A percentile compares a stretch with the other conserved stretches of the same genome.
These are phyloP conservation scores for Zygosaccharomyces pseudobailii DNA, from an alignment of 1,139 yeast species.

Conservation along the genomic window DNA sequence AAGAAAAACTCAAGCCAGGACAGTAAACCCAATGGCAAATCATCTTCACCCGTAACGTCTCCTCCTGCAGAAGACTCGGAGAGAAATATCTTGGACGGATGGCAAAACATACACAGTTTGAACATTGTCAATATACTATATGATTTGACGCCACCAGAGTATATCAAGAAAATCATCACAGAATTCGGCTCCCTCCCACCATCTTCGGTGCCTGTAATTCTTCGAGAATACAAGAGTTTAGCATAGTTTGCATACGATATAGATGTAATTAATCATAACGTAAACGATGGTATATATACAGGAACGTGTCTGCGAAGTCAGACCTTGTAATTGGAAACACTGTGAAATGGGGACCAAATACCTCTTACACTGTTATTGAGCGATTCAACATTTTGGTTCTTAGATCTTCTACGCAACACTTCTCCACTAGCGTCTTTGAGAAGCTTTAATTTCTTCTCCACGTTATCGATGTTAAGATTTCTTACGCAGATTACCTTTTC, in stretches of 20 bases:
- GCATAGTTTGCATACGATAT: conserved; percentile 17
- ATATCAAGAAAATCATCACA: conserved; percentile 89
- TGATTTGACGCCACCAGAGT: conserved; percentile 92
- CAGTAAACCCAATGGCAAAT: conserved; percentile 22
- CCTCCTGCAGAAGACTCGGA: conserved; percentile 15
- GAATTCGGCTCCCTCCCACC: conserved; percentile 97
- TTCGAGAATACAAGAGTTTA: conserved; percentile 74
- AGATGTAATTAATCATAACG: background rate
- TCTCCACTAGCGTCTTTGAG: conserved; percentile 58
- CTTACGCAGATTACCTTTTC: conserved; percentile 59
- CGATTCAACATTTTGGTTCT: conserved; percentile 73
- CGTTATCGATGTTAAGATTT: conserved; percentile 49
- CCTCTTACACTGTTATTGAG: conserved; percentile 87
- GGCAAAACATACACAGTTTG: conserved; percentile 60
- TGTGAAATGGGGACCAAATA: conserved; percentile 95
- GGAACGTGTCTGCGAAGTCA: conserved; percentile 29
- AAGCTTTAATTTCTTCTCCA: conserved; percentile 49
- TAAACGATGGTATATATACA: background rate
- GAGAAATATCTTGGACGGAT: conserved; percentile 49
- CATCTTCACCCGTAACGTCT: conserved; percentile 19
- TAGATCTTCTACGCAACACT: conserved; percentile 50
- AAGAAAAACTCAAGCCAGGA: conserved; percentile 26
- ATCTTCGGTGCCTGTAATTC: conserved; percentile 91
- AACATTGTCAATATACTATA: conserved; percentile 82
- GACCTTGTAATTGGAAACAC: conserved; percentile 62